phyloP scores from a whole-genome alignment of 768 basidiomycete species.

The Boletus rex-veris region DNA sequence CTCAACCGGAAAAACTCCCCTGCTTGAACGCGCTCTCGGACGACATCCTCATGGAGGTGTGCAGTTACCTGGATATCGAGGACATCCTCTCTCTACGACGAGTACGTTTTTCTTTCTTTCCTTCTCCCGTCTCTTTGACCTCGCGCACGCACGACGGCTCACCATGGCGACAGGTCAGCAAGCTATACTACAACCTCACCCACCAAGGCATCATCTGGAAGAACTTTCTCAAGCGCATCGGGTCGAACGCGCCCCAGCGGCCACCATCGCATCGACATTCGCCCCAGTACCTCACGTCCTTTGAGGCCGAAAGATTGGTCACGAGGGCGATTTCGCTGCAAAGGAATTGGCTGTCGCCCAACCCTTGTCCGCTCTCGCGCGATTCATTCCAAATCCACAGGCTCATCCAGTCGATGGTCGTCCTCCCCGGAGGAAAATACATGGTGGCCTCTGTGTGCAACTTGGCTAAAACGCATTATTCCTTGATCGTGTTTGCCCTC shows the following conservation, averaged over 20 bases:
- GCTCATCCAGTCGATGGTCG: slow-evolving; percentile 49
- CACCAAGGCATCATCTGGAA: slow-evolving; percentile 72
- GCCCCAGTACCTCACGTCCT: slow-evolving; percentile 28
- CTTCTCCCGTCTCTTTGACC: neutral
- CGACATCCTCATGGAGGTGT: slow-evolving; percentile 39
- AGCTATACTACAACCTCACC: slow-evolving; percentile 56
- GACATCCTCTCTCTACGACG: slow-evolving; percentile 37
- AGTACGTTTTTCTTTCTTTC: slow-evolving; percentile 22
- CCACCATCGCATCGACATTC: slow-evolving; percentile 55
- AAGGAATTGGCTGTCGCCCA: slow-evolving; percentile 50
- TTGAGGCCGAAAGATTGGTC: slow-evolving; percentile 55
- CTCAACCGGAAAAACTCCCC: slow-evolving; percentile 23
- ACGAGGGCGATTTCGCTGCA: slow-evolving; percentile 57
- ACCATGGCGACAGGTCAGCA: slow-evolving; percentile 45
- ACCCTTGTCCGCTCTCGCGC: slow-evolving; percentile 32
- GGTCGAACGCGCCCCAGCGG: slow-evolving; percentile 56
- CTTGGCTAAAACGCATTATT: slow-evolving; percentile 41
- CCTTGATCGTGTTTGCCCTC: slow-evolving; percentile 50
- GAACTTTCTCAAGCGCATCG: slow-evolving; percentile 51
- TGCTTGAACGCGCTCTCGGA: slow-evolving; percentile 33
- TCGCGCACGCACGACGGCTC: neutral
- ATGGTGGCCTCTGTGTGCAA: slow-evolving; percentile 59
- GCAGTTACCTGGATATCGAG: slow-evolving; percentile 34
- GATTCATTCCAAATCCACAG: slow-evolving; percentile 29
- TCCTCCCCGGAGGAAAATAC: slow-evolving; percentile 67